Base-by-base conservation (phyloP, 2,329 filamentous ascomycete species). In the Endocalyx cinctus region DNA sequence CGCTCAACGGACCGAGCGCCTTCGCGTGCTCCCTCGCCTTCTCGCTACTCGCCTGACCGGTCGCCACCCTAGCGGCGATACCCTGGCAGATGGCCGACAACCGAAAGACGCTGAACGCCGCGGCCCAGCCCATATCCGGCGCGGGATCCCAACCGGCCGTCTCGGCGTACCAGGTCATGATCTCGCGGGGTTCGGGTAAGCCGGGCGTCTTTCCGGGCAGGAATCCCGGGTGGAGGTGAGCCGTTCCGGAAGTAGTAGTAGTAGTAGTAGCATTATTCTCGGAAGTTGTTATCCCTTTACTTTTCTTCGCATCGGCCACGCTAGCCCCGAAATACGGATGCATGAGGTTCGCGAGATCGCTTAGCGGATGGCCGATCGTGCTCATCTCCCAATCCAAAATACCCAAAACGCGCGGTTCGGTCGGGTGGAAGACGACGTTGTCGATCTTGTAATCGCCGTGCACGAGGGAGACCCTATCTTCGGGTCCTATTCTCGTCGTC, bases 381-480 rank as follows among this genome's bases (percentile, higher is more conserved):
- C 87, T 88, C 87, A 98, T 95, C 67, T 97, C 92, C 90, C 90
- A 97, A 64, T 98, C 92, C 5, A 97, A 66, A 34, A 97, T 88
- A 4, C 90, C 92, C 60, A 97, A 89, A 10, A 97, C 89, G 33
- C 81, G 71, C 5, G 89, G 79, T 58, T 90, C 84, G 0, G 85
- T 89, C 63, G 85, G 84, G 66, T 96, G 87, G 59, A 94, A 98
- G 25, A 92, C 79, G 45, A 90, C 59, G 50, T 92, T 92, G 59
- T 92, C 85, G 52, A 90, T 94, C 69, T 97, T 98, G 69, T 90
- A 98, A 60, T 98, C 92, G 22, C 92, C 92, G 54, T 97, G 92
- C 18, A 97, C 82, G 42, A 96, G 74, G 5, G 82, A 83, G 15
- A 75, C 79, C 41, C 85, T 72, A 57, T 97, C 90, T 41, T 71